phyloP scores from a whole-genome alignment of 2,329 filamentous ascomycete genomes.

The Neofusicoccum parvum region DNA sequence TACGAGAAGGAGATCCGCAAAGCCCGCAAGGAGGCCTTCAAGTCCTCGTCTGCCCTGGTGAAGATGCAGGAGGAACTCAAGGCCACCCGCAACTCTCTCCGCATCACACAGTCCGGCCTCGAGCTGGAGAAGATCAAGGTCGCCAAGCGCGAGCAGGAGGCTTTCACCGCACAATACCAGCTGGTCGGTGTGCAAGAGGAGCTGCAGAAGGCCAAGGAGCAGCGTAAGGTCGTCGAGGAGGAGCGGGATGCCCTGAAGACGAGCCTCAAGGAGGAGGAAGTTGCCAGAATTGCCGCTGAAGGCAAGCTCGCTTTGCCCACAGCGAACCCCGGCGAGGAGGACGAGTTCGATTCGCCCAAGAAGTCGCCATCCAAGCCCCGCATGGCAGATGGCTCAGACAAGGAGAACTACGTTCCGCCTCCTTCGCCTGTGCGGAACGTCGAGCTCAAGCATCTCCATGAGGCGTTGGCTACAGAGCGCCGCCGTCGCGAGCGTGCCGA shows the following conservation, averaged over 20 bases:
- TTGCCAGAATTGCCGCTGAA: conserved; percentile 71
- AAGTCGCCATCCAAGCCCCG: conserved; percentile 51
- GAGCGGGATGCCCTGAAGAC: conserved; percentile 75
- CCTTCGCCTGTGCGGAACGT: not conserved
- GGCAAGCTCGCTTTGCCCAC: conserved; percentile 67
- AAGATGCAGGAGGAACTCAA: conserved; percentile 77
- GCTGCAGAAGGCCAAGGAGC: conserved; percentile 64
- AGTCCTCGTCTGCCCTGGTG: conserved; percentile 68
- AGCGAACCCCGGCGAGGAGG: conserved; percentile 53
- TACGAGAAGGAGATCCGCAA: conserved; percentile 76
- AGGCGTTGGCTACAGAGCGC: conserved; percentile 56
- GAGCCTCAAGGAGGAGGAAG: conserved; percentile 71
- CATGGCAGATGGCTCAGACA: conserved; percentile 45
- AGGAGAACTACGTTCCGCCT: conserved; percentile 46
- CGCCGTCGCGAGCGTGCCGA: conserved; percentile 67
- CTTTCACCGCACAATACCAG: conserved; percentile 67
- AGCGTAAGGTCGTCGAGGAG: conserved; percentile 67
- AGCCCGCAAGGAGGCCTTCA: conserved; percentile 72
- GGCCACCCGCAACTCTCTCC: conserved; percentile 56
- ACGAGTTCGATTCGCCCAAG: conserved; percentile 65
- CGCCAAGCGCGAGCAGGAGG: conserved; percentile 66
- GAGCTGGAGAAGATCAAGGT: conserved; percentile 66
- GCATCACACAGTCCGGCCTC: conserved; percentile 60
- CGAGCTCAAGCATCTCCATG: conserved; percentile 51
- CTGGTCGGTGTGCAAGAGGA: conserved; percentile 68